Base-by-base conservation (phyloP, 306 rosid genomes). In the Leucaena leucocephala region DNA sequence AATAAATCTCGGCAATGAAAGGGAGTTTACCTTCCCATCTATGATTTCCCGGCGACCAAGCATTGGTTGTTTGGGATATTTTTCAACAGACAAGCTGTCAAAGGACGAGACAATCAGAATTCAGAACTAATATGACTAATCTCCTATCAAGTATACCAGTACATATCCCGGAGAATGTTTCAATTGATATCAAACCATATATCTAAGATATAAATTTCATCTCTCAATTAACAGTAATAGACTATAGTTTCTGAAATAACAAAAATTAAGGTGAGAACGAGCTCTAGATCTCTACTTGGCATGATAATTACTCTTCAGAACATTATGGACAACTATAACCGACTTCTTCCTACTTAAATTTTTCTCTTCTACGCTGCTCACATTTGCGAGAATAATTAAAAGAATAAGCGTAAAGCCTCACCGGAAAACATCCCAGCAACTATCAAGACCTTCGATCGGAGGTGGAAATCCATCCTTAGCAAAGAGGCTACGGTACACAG, bases 401-500 rank as follows among this genome's bases (percentile, higher is more conserved):
- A 68, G 72, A 21, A 42, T 27, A 62, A 49, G 67, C 2, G 8
- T 3, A 58, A 0, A 45, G 3, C 42, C 81, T 69, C 64, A 94
- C 98, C 97, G 88, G 69, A 95, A 95, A 55, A 95, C 86, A 67
- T 95, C 98, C 98, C 98, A 95, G 89, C 98, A 95, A 72, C 82
- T 44, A n/a, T 91, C 84, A 80, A 95, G 82, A 61, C 97, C 97
- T 2, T 52, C 49, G 63, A 87, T 65, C 17, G 96, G 91, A 50
- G 91, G 35, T 10, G 98, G 97, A 54, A 89, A 92, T 10, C 98
- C 98, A 81, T 93, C 88, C 75, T 91, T 93, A 2, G 98, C 94
- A 74, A 91, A 91, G 55, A 87, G 46, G 82, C 98, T 93, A 54
- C 98, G 92, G 22, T 95, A 92, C 4, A 86, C 96, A 12, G 98